Evolutionary conservation across 2,329 filamentous ascomycete genomes (phyloP), one percentile per base, ranked within the genome.

Genomic region (Onygena corvina): DNA sequence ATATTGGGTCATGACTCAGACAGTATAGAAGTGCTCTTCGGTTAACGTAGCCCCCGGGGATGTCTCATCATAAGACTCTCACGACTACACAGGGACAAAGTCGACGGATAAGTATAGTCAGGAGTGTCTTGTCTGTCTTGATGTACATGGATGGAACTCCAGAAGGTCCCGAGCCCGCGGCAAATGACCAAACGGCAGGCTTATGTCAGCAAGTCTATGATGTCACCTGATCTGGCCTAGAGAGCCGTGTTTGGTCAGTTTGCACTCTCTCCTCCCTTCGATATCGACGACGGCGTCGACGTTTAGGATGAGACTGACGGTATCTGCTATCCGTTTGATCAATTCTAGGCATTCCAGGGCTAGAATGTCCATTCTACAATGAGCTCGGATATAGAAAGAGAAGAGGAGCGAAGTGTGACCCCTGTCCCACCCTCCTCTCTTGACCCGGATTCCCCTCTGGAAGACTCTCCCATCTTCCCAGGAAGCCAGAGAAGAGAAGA

Each of bases 101-200:
- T 18, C n/a, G 42, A 27, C 9, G 25, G n/a, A 30, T 6, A 25
- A 6, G 11, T 66, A 68, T 18, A 44, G 23, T 23, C 25, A 21
- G 21, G 14, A 42, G 16, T 51, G 51, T 40, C 18, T 40, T 12
- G 20, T 18, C 34, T 21, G n/a, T 21, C 18, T 40, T 21, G 36
- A 25, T 21, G 23, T 6, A n/a, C n/a, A n/a, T n/a, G n/a, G n/a
- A n/a, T n/a, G n/a, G n/a, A n/a, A n/a, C n/a, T n/a, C n/a, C n/a
- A n/a, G n/a, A n/a, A n/a, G n/a, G n/a, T n/a, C n/a, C n/a, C n/a
- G n/a, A n/a, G n/a, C n/a, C n/a, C n/a, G n/a, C n/a, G n/a, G n/a
- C n/a, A n/a, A n/a, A n/a, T n/a, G n/a, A n/a, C n/a, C n/a, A n/a
- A n/a, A n/a, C n/a, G n/a, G n/a, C n/a, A n/a, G n/a, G n/a, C n/a